Percentiles rank a stretch among this genome's conserved stretches.
Evolutionary conservation across 2,329 filamentous ascomycete species (phyloP).

Genomic region (Ceratocystis destructans): DNA sequence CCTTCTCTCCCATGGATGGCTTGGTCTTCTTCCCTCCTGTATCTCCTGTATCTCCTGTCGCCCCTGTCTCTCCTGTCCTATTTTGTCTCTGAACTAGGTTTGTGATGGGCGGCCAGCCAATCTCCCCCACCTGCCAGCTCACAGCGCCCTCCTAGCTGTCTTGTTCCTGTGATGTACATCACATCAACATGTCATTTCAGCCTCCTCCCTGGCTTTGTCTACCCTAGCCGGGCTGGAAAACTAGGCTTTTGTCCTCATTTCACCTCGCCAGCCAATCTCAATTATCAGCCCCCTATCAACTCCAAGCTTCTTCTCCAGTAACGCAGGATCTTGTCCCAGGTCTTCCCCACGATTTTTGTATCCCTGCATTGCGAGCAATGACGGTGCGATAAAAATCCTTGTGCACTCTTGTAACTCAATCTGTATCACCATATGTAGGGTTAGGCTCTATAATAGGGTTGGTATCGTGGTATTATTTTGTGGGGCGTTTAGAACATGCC

Average conservation of each 20-base stretch:
- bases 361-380: not conserved
- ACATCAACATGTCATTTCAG: too few relatives aligned
- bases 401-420: not conserved
- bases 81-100: too few relatives aligned
- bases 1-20: too few relatives aligned
- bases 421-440: not conserved
- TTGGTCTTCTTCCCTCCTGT: too few relatives aligned
- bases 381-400: not conserved
- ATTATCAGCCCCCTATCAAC: not conserved
- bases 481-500: not conserved
- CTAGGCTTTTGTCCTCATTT: not conserved
- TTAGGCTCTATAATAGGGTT: not conserved
- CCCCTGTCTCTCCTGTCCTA: too few relatives aligned
- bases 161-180: too few relatives aligned
- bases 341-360: not conserved
- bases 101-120: too few relatives aligned
- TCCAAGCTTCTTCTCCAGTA: not conserved
- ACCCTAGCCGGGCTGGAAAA: too few relatives aligned
- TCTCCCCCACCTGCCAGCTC: too few relatives aligned
- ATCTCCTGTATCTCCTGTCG: too few relatives aligned
- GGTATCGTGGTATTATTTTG: not conserved
- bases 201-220: too few relatives aligned
- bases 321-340: not conserved
- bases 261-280: not conserved
- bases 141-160: too few relatives aligned